Conservation (phyloP, 495 filamentous ascomycete species). For the Hyaloscypha finlandica region DNA sequence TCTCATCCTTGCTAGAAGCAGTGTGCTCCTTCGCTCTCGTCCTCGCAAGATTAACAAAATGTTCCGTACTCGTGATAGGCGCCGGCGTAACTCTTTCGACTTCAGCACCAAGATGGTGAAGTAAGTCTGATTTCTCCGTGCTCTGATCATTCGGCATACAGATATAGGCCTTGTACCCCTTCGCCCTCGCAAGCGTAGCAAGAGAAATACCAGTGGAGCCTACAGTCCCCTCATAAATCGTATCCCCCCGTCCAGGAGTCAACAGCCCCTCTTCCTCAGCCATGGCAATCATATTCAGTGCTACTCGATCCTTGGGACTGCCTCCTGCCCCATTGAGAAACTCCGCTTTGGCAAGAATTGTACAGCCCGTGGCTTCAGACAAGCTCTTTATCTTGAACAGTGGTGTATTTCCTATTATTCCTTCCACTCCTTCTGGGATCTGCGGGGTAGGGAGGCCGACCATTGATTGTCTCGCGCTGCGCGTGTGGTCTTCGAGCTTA, state of each 20-base stretch:
- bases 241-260: conserved; percentile 79
- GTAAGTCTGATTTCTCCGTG: conserved; percentile 82
- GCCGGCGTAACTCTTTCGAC: conserved; percentile 89
- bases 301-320: conserved; percentile 94
- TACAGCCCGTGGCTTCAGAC: conserved; percentile 88
- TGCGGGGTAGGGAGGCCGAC: conserved; percentile 14
- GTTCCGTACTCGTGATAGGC: conserved; percentile 84
- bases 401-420: conserved; percentile 92
- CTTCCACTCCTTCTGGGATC: conserved; percentile 74
- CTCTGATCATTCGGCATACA: conserved; percentile 96
- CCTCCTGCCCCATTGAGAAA: conserved; percentile 95
- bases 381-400: conserved; percentile 85
- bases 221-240: conserved; percentile 96
- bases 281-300: conserved; percentile 80
- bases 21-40: conserved; percentile 71
- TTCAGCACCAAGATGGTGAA: conserved; percentile 85
- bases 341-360: conserved; percentile 94
- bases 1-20: conserved; percentile 39
- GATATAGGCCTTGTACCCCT: conserved; percentile 90
- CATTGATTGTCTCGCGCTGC: conserved; percentile 26
- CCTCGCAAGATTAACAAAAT: conserved; percentile 95
- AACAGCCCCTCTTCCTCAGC: conserved; percentile 81
- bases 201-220: conserved; percentile 94
- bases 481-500: conserved; percentile 52
- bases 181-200: conserved; percentile 81